Evolutionary conservation across 2,329 filamentous ascomycete species (phyloP).

Genomic region (Fusarium sp.): DNA sequence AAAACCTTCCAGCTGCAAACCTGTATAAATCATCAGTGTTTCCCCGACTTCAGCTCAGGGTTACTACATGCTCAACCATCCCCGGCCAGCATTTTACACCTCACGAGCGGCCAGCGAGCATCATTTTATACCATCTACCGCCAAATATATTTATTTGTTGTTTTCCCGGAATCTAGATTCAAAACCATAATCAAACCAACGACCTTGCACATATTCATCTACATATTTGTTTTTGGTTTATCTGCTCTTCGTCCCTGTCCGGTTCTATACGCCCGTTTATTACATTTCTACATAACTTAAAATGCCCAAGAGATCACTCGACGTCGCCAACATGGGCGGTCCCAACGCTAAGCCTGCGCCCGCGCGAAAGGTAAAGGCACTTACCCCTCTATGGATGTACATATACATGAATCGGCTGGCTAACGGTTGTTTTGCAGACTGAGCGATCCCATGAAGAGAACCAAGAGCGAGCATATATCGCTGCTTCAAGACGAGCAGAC

Average conservation of each 20-base stretch:
- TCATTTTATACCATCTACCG: neutral
- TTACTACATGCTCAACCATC: neutral
- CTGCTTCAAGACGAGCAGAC: conserved; percentile 87
- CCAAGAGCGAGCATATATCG: conserved; percentile 90
- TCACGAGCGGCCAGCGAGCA: neutral
- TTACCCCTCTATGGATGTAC: neutral
- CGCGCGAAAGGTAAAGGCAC: conserved; percentile 46
- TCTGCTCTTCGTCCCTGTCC: neutral
- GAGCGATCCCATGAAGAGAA: conserved; percentile 85
- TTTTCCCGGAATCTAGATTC: neutral
- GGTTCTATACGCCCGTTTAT: neutral
- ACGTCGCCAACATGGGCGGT: conserved; percentile 42
- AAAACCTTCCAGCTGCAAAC: neutral
- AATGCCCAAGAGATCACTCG: conserved; percentile 57
- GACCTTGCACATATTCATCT: neutral
- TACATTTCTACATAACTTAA: neutral
- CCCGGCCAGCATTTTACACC: neutral
- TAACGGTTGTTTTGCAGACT: conserved; percentile 59
- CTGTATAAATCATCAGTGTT: neutral
- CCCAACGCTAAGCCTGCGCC: conserved; percentile 49
- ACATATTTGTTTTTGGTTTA: neutral
- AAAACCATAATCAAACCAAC: neutral
- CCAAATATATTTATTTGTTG: neutral
- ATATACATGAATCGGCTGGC: neutral
- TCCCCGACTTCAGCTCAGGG: neutral